Percentiles rank a stretch among this genome's conserved stretches.
These are phyloP conservation scores for Mucor saturninus DNA, from an alignment of 371 early-diverging fungal species.

Conservation along the genomic window DNA sequence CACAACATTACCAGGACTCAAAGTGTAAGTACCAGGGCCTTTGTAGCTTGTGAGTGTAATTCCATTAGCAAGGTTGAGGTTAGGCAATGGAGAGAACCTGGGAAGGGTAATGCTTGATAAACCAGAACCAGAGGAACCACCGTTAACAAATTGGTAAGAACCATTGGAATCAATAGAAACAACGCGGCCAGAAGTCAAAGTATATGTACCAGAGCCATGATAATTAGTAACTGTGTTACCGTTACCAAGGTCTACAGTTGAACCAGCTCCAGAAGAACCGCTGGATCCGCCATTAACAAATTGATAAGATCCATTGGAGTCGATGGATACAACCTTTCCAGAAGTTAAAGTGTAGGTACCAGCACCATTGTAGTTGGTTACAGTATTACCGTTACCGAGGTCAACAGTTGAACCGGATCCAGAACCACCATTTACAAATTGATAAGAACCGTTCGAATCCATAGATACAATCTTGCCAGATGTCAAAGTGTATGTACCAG, in stretches of 20 bases:
- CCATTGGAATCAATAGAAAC: not conserved
- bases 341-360: slow-evolving; percentile 6
- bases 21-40: slow-evolving; percentile 12
- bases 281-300: not conserved
- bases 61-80: not conserved
- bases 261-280: not conserved
- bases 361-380: slow-evolving; percentile 1
- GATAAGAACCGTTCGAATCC: not conserved
- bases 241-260: not conserved
- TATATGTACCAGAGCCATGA: slow-evolving; percentile 12
- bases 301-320: not conserved
- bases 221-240: not conserved
- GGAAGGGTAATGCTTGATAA: not conserved
- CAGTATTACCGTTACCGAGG: not conserved
- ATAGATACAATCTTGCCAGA: slow-evolving; percentile 6
- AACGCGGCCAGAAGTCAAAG: slow-evolving; percentile 7
- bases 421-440: slow-evolving; percentile 1
- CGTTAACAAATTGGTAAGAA: not conserved
- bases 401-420: no score
- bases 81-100: not conserved
- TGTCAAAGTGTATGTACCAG: slow-evolving; percentile 9
- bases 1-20: slow-evolving; percentile 1
- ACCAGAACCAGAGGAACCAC: not conserved
- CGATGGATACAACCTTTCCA: slow-evolving; percentile 4
- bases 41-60: slow-evolving; percentile 1